Evolutionary conservation across 148 eudicot species (phyloP).

Genomic region (Camellia sinensis): DNA sequence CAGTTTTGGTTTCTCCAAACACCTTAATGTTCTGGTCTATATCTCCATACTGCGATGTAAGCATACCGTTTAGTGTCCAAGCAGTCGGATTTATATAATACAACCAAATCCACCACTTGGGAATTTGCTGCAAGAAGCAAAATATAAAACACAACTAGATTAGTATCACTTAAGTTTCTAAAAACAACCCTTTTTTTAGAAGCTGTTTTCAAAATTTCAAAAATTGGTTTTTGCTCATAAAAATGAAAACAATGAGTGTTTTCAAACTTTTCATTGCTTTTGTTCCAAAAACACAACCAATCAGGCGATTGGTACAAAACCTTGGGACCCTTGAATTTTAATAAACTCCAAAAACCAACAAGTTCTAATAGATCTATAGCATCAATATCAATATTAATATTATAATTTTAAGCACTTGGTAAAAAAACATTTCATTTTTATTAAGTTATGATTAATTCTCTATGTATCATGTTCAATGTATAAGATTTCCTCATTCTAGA

Average conservation of each 20-base stretch:
- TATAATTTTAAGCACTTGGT: background rate
- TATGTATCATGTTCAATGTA: background rate
- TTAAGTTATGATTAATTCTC: background rate
- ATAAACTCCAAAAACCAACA: no score
- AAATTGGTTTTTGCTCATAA: no score
- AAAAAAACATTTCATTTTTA: background rate
- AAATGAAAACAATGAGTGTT: no score
- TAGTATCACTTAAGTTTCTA: background rate
- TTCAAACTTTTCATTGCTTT: no score
- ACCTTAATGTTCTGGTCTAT: constrained; percentile 34
- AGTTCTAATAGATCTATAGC: no score
- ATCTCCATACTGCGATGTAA: constrained; percentile 75
- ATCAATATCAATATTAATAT: no score
- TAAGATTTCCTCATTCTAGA: background rate
- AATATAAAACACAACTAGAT: background rate
- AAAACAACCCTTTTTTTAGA: no score
- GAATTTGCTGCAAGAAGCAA: constrained; percentile 52
- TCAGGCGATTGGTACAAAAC: no score
- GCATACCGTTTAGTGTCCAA: constrained; percentile 62
- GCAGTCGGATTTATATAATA: constrained; percentile 62
- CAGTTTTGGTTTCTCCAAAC: constrained; percentile 43
- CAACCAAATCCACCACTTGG: constrained; percentile 80
- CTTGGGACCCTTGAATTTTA: no score
- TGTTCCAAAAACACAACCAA: no score
- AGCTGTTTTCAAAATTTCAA: no score